These are phyloP conservation scores for Novymonas esmeraldas DNA, from an alignment of 208 protist species.

Conservation along the genomic window DNA sequence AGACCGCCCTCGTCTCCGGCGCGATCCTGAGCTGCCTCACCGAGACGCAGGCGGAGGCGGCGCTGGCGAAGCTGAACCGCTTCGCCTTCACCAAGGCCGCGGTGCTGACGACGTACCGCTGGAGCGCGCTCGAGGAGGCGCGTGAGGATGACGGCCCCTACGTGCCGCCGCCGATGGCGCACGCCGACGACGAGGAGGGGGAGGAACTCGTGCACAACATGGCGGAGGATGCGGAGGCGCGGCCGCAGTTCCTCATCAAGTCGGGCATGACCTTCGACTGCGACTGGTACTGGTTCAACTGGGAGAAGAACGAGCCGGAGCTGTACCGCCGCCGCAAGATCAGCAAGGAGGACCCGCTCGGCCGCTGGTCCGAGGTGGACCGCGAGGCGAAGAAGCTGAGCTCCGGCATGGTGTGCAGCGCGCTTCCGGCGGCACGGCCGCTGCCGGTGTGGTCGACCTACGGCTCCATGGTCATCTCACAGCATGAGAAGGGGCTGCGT, in stretches of 20 bases:
- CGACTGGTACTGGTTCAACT: slow-evolving; percentile 90
- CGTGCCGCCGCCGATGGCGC: slow-evolving; percentile 54
- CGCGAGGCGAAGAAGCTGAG: slow-evolving; percentile 61
- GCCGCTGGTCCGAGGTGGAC: slow-evolving; percentile 85
- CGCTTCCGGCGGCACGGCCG: slow-evolving; percentile 59
- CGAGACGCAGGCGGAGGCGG: slow-evolving; percentile 69
- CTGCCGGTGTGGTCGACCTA: slow-evolving; percentile 88
- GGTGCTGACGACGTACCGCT: slow-evolving; percentile 81
- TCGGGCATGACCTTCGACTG: slow-evolving; percentile 65
- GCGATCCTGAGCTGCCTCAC: slow-evolving; percentile 83
- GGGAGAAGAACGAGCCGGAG: slow-evolving; percentile 72
- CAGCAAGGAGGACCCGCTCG: slow-evolving; percentile 66
- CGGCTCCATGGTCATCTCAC: slow-evolving; percentile 85
- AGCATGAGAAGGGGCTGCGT: slow-evolving; percentile 71
- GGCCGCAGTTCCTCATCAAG: slow-evolving; percentile 89
- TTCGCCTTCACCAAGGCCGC: slow-evolving; percentile 78
- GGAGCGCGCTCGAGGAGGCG: slow-evolving; percentile 67
- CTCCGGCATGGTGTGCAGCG: slow-evolving; percentile 67
- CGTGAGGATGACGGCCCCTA: slow-evolving; percentile 63
- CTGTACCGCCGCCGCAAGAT: slow-evolving; percentile 76
- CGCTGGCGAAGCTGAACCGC: slow-evolving; percentile 84
- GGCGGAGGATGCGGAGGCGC: slow-evolving; percentile 75
- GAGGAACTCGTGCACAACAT: slow-evolving; percentile 86
- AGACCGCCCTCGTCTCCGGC: slow-evolving; percentile 66
- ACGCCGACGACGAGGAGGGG: slow-evolving; percentile 54